Conservation (phyloP, 2,329 filamentous ascomycete species). For the Teratosphaeria nubilosa region DNA sequence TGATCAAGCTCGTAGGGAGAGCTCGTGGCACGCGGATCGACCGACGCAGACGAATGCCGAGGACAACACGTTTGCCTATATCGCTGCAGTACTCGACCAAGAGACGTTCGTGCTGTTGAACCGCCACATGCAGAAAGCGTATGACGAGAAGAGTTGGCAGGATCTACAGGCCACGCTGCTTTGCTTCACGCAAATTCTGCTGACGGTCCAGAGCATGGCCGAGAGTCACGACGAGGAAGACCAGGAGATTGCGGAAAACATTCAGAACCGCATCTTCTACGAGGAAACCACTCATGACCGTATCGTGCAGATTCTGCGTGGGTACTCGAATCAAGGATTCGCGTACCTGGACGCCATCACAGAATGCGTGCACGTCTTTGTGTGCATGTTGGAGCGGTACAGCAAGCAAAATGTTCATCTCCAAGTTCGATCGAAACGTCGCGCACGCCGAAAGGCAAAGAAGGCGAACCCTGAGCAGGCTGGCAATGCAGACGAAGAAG, state of each 20-base stretch:
- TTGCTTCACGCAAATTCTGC: constrained; percentile 80
- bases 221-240: constrained; percentile 81
- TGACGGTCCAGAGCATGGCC: constrained; percentile 88
- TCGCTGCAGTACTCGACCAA: constrained; percentile 84
- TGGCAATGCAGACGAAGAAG: constrained; percentile 36
- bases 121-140: constrained; percentile 65
- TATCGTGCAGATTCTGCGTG: constrained; percentile 66
- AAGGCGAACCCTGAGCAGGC: constrained; percentile 17
- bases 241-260: constrained; percentile 95
- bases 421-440: constrained; percentile 75
- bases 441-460: constrained; percentile 57
- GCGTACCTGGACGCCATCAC: constrained; percentile 88
- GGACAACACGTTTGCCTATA: constrained; percentile 69
- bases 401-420: constrained; percentile 91
- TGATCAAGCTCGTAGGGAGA: constrained; percentile 35
- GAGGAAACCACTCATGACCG: constrained; percentile 90
- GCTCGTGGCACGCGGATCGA: constrained; percentile 21
- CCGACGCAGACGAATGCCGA: constrained; percentile 37
- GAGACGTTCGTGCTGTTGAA: constrained; percentile 89
- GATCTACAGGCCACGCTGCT: constrained; percentile 81
- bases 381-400: constrained; percentile 84
- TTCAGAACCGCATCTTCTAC: constrained; percentile 94
- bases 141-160: constrained; percentile 78
- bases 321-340: constrained; percentile 90
- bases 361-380: constrained; percentile 81